Percentiles rank a stretch among this genome's conserved stretches.
Conservation (phyloP, 257 asterid genomes). For the Solanum tarijense region DNA sequence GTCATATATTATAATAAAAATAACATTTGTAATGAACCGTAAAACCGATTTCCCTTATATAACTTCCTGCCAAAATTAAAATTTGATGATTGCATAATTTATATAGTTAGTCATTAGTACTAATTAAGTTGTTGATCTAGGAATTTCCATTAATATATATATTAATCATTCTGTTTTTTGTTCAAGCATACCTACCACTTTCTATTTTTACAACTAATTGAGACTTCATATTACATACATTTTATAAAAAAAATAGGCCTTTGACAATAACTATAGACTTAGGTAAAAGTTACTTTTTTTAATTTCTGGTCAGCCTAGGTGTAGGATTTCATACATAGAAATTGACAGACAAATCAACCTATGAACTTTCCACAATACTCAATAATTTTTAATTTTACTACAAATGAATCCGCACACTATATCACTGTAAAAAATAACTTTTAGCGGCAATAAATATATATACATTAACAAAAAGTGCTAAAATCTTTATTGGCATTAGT, state of each 20-base stretch:
- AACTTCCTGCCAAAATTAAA: neutral
- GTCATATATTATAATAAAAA: neutral
- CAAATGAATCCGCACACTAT: neutral
- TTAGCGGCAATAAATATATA: too few species aligned
- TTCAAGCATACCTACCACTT: neutral
- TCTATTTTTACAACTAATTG: neutral
- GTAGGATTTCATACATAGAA: neutral
- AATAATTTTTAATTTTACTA: neutral
- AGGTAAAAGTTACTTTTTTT: neutral
- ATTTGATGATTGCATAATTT: neutral
- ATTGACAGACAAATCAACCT: neutral
- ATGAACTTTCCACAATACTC: neutral
- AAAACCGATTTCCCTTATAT: neutral
- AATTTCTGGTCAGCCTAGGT: neutral
- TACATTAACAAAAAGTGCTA: too few species aligned
- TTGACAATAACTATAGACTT: neutral
- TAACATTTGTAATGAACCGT: neutral
- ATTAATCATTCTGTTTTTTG: neutral
- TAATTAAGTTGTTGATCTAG: neutral
- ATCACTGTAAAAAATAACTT: too few species aligned
- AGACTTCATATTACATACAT: neutral
- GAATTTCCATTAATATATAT: neutral
- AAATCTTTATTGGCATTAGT: accelerated
- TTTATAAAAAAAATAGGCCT: neutral
- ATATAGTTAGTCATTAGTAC: neutral